Conservation (phyloP, 768 basidiomycete species). For the Phaeotremella skinneri region DNA sequence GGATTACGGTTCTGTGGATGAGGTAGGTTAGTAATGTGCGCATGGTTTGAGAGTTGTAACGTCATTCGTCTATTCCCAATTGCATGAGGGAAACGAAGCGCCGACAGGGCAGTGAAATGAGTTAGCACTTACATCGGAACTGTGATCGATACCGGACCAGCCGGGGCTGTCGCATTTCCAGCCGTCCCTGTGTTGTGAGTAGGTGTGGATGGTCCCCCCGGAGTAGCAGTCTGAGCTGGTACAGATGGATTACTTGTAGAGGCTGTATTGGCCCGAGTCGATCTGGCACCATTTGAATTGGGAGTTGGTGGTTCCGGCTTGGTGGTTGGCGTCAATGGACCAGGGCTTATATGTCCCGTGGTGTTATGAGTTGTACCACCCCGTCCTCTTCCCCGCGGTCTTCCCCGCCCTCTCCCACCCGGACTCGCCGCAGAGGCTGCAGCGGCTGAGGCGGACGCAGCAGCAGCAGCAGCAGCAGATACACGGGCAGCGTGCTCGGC, state of each 20-base stretch:
- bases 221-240: not conserved
- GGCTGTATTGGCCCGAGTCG: not conserved
- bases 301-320: conserved; percentile 3
- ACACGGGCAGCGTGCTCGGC: not conserved
- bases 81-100: too few species aligned
- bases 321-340: not conserved
- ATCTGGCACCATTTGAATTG: not conserved
- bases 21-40: not conserved
- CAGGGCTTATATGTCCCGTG: conserved; percentile 15
- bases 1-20: conserved; percentile 3
- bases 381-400: conserved; percentile 27
- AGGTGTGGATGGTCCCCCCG: not conserved
- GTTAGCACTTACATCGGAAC: conserved; percentile 13
- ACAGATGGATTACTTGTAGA: conserved; percentile 5
- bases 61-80: too few species aligned
- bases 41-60: too few species aligned
- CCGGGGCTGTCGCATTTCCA: not conserved
- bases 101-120: too few species aligned
- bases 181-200: not conserved
- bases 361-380: conserved; percentile 19
- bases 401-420: conserved; percentile 24
- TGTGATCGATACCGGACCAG: conserved; percentile 15
- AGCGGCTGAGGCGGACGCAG: conserved; percentile 1
- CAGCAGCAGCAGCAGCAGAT: conserved; percentile 4
- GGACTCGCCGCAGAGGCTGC: not conserved